Conservation (phyloP, 371 early-diverging fungal genomes). For the Batrachochytrium dendrobatidis region DNA sequence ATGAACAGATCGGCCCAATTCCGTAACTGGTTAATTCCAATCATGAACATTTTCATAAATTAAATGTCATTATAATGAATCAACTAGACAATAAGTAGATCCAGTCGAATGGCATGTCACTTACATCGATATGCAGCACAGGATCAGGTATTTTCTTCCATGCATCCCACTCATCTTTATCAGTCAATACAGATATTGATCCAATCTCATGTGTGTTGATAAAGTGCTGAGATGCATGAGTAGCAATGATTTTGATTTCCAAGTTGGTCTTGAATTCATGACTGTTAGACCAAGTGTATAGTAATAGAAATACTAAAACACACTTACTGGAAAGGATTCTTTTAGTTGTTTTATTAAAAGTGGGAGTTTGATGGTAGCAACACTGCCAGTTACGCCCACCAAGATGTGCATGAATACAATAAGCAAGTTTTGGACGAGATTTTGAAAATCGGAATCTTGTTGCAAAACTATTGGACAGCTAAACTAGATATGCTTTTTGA, state of each 20-base stretch:
- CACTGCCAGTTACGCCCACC: conserved; percentile 82
- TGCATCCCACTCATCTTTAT: conserved; percentile 77
- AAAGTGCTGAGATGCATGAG: conserved; percentile 73
- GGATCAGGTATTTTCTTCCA: conserved; percentile 84
- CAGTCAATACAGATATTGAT: conserved; percentile 45
- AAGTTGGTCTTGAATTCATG: conserved; percentile 25
- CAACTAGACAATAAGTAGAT: too few relatives aligned
- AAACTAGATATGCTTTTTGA: too few relatives aligned
- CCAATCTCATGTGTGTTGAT: conserved; percentile 47
- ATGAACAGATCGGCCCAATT: conserved; percentile 92
- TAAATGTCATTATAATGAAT: too few relatives aligned
- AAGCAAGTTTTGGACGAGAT: too few relatives aligned
- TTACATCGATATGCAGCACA: conserved; percentile 89
- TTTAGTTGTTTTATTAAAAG: conserved; percentile 48
- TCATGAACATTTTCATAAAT: conserved; percentile 1
- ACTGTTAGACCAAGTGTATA: not conserved
- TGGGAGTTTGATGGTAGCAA: conserved; percentile 83
- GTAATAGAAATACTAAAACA: too few relatives aligned
- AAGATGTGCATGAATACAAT: conserved; percentile 49
- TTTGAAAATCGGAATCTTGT: too few relatives aligned
- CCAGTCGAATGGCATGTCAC: too few relatives aligned
- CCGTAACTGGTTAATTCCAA: conserved; percentile 56
- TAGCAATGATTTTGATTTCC: conserved; percentile 65
- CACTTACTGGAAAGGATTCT: conserved; percentile 31
- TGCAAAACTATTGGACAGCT: too few relatives aligned